Base-by-base conservation (phyloP, 352 stramenopile species). In the Pythium phragmitis region DNA sequence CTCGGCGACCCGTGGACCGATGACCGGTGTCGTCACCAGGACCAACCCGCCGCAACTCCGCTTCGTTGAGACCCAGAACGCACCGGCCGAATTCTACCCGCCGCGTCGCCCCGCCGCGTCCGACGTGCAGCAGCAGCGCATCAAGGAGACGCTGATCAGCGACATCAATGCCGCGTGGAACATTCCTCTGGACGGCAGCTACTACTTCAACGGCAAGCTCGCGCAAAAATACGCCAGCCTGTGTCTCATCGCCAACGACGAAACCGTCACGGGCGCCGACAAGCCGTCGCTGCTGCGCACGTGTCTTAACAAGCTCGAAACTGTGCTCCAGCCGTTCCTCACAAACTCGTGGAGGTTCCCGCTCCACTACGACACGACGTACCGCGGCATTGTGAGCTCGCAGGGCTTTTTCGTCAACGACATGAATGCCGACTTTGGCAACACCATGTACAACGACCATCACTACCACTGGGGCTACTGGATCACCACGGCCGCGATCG, bases 391-490 rank as follows among this genome's bases (percentile, higher is more conserved):
- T 49, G 60, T 89, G 34, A 87, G 75, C 47, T 80, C 70, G 12
- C 43, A 83, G 55, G 78, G 78, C 7, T 81, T 86, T 53, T 74
- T 57, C 28, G 70, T 67, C 12, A 79, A 80, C 28, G 74, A 89
- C 37, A 9, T 75, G 13, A 73, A 76, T 45, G 63, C 74, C 1
- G 52, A 48, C 52, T 39, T 39, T 39, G 34, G 34, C 34, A 39
- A 39, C 34, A 39, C 34, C 34, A 39, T 79, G 52, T 91, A 89
- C 70, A 91, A 91, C 59, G 82, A 91, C 48, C 82, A 91, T 63
- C 82, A 91, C 68, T 91, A 80, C 57, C 82, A 91, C 69, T 91
- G 82, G 63, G 82, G 82, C 54, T 91, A 91, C 66, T 82, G 80
- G 74, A 69, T 91, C 49, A 60, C 81, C 69, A 77, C 75, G 39